A percentile compares a stretch with the other conserved stretches of the same genome.
Evolutionary conservation across 768 basidiomycete species (phyloP).

Genomic region (Termitomyces sp.): DNA sequence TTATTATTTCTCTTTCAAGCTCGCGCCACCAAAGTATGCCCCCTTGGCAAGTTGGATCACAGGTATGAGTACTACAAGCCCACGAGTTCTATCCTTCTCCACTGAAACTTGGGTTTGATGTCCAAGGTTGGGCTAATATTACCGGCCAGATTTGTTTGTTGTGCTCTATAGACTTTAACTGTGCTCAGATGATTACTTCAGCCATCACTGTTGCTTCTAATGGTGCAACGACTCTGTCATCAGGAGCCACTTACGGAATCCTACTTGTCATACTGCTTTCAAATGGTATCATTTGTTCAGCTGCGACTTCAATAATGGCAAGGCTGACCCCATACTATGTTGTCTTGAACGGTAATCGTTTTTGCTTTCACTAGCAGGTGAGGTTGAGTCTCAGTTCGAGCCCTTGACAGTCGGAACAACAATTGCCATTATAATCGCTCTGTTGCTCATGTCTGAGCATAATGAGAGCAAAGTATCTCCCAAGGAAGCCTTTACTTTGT

Average conservation of each 20-base stretch:
- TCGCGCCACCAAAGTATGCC: constrained; percentile 58
- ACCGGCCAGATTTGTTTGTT: constrained; percentile 64
- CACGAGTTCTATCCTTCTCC: neutral
- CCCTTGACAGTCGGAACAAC: neutral
- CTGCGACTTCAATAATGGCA: constrained; percentile 60
- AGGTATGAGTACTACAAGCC: constrained; percentile 16
- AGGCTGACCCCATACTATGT: constrained; percentile 67
- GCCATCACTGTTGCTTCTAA: constrained; percentile 60
- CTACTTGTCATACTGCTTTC: constrained; percentile 56
- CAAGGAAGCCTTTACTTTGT: neutral
- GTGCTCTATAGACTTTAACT: constrained; percentile 73
- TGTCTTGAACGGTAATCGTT: constrained; percentile 49
- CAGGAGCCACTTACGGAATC: constrained; percentile 65
- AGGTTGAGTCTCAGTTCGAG: neutral
- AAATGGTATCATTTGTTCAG: constrained; percentile 70
- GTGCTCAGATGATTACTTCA: constrained; percentile 75
- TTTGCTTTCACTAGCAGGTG: neutral
- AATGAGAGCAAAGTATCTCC: neutral
- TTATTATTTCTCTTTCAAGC: constrained; percentile 74
- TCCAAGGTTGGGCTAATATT: constrained; percentile 63
- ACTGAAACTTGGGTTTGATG: neutral
- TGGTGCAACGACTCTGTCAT: constrained; percentile 42
- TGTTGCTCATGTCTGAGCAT: neutral
- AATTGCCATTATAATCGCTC: neutral
- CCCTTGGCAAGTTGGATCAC: constrained; percentile 65